phyloP scores from a whole-genome alignment of 116 monocot species.

The Thalassia testudinum region DNA sequence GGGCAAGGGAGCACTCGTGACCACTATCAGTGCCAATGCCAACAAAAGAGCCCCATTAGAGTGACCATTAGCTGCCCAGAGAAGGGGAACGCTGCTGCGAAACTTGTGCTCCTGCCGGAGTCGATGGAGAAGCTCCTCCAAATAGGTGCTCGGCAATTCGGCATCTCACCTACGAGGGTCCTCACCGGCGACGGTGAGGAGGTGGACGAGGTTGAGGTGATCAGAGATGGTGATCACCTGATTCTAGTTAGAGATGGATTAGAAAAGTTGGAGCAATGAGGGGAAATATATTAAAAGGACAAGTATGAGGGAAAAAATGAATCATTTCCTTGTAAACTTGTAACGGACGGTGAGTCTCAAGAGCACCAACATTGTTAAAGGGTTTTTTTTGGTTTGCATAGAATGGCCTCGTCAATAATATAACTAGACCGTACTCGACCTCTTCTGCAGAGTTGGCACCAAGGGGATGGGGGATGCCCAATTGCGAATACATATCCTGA shows the following conservation, averaged over 20 bases:
- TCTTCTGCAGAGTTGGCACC: too few relatives aligned
- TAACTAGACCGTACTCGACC: too few relatives aligned
- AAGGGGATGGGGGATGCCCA: too few relatives aligned
- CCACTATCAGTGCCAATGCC: not conserved
- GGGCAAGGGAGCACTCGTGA: not conserved
- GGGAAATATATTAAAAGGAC: too few relatives aligned
- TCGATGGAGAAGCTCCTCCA: constrained; percentile 51
- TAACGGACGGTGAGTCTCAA: too few relatives aligned
- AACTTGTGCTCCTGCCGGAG: constrained; percentile 51
- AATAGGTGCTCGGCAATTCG: constrained; percentile 54
- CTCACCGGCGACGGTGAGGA: constrained; percentile 35
- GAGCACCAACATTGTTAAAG: too few relatives aligned
- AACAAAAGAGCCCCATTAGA: constrained; percentile 4
- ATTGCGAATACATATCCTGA: too few relatives aligned
- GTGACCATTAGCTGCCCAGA: constrained; percentile 63
- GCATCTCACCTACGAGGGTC: constrained; percentile 24
- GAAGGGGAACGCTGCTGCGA: constrained; percentile 17
- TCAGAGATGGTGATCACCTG: constrained; percentile 34
- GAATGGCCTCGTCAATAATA: too few relatives aligned
- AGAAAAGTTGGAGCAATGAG: too few relatives aligned
- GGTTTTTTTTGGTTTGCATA: too few relatives aligned
- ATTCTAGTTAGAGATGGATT: constrained; percentile 61
- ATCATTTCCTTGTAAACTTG: too few relatives aligned
- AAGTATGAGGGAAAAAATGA: too few relatives aligned
- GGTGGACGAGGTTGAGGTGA: not conserved